A percentile compares a stretch with the other conserved stretches of the same genome.
phyloP scores from a whole-genome alignment of 1,284 basidiomycete species.

The Apiotrichum mycotoxinovorans region DNA sequence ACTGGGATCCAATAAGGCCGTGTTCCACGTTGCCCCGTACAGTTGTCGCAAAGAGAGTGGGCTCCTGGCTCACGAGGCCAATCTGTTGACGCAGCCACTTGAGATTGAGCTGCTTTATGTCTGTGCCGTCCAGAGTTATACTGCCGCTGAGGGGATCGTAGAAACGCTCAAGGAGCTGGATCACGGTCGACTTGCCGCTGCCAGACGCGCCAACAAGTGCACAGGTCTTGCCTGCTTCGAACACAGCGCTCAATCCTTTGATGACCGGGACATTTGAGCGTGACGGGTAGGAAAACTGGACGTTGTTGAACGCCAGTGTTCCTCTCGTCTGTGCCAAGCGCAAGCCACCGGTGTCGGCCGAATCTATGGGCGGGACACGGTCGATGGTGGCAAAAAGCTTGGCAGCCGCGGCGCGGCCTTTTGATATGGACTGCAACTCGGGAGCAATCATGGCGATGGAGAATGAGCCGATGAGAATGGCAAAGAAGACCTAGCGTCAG shows the following conservation, averaged over 20 bases:
- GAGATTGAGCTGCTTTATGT: conserved; percentile 75
- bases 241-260: conserved; percentile 57
- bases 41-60: conserved; percentile 76
- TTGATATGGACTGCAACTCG: conserved; percentile 78
- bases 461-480: conserved; percentile 84
- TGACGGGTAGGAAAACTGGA: conserved; percentile 88
- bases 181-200: conserved; percentile 74
- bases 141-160: conserved; percentile 71
- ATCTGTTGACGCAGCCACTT: conserved; percentile 87
- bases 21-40: conserved; percentile 79
- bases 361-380: conserved; percentile 75
- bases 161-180: conserved; percentile 78
- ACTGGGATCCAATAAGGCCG: conserved; percentile 72
- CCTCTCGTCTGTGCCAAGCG: conserved; percentile 72
- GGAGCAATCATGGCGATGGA: conserved; percentile 65
- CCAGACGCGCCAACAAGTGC: conserved; percentile 89
- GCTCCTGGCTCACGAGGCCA: conserved; percentile 82
- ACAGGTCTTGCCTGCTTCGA: conserved; percentile 61
- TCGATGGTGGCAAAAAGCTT: conserved; percentile 92
- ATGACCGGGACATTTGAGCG: conserved; percentile 79
- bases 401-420: conserved; percentile 81
- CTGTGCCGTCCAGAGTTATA: conserved; percentile 73
- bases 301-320: conserved; percentile 68
- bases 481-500: conserved; percentile 55
- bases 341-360: conserved; percentile 55